phyloP scores from a whole-genome alignment of 148 eudicot genomes.

The Cornus kousa region DNA sequence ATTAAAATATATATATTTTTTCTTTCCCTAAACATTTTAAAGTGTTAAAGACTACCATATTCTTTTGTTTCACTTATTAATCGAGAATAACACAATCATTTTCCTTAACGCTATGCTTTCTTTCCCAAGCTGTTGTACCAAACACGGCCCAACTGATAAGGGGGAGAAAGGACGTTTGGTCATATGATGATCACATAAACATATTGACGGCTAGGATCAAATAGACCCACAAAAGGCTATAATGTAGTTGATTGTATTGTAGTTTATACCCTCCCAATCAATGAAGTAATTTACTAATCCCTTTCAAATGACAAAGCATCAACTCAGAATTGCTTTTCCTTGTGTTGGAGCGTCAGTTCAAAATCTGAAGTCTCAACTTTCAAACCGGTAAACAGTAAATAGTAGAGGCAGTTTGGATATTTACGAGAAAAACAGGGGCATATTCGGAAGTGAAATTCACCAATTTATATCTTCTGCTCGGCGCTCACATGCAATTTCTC shows the following conservation, averaged over 20 bases:
- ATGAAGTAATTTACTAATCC: background rate
- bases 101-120: too few species aligned
- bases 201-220: background rate
- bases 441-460: background rate
- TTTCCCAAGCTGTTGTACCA: too few species aligned
- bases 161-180: too few species aligned
- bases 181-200: too few species aligned
- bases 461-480: background rate
- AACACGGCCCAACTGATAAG: too few species aligned
- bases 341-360: slow-evolving; percentile 13
- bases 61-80: too few species aligned
- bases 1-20: too few species aligned
- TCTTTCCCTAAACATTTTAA: too few species aligned
- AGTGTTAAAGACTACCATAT: too few species aligned
- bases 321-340: background rate
- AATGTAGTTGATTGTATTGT: background rate
- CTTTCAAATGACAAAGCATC: background rate
- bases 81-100: too few species aligned
- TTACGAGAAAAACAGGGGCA: background rate
- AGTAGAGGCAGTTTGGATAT: slow-evolving; percentile 6
- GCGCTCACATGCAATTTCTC: slow-evolving; percentile 12
- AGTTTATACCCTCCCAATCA: background rate
- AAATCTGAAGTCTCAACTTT: slow-evolving; percentile 11
- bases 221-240: background rate
- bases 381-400: background rate